Base-by-base conservation (phyloP, 495 filamentous ascomycete genomes). In the Podospora anserina region DNA sequence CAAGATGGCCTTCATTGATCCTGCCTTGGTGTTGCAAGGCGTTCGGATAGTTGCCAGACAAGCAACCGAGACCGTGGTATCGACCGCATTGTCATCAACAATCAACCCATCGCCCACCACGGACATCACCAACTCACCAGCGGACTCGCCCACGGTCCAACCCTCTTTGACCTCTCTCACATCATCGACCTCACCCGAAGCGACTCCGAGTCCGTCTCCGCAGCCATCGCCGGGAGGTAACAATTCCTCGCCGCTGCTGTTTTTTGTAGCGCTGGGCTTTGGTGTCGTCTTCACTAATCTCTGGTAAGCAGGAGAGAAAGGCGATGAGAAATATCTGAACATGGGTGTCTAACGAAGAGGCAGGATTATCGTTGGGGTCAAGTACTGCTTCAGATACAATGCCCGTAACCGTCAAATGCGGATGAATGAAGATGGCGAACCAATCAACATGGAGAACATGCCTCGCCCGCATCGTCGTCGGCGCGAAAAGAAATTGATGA, bases 281-380 rank as follows among this genome's bases (percentile, higher is more conserved):
- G 95, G 95, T 66, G 96, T 99, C 27, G 95, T 99, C 23, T 99
- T 99, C 76, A 99, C 95, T 49, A 99, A 98, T 79, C 79, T 99
- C 81, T 99, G 95, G 95, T 98, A 85, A 82, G 86, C 75, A 13
- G 66, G 11, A 49, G 6, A 11, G 18, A 18, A 5, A 19, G 15
- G 4, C 70, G 55, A 59, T 68, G 28, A 49, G 39, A 49, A 49
- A 13, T 49, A 16, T 13, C 2, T 3, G 20, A 27, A 3, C 32
- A 18, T 57, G 55, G 19, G 32, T 7, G 13, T 62, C 79, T 83
- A 78, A 82, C 70, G 6, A 60, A n/a, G 3, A 15, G 61, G 57
- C 73, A 98, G 95, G 95, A 99, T 99, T 77, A 99, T 99, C 74
- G 95, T 99, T 71, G 95, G 95, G 54, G 95, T 99, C 63, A 99